Conservation (phyloP, 192 early-diverging fungal genomes). For the Coemansia sp. region DNA sequence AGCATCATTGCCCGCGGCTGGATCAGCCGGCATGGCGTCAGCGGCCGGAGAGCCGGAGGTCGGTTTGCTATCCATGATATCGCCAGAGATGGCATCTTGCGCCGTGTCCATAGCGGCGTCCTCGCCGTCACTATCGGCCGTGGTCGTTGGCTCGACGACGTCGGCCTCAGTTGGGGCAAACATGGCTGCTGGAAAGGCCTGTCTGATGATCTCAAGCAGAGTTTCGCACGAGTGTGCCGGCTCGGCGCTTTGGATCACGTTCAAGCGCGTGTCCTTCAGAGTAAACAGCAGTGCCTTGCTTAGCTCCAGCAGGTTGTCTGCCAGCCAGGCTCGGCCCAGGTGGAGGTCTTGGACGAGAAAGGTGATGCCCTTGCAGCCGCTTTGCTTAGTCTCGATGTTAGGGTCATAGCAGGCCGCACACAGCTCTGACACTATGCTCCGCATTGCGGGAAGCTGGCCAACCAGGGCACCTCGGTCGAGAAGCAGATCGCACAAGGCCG, state of each 20-base stretch:
- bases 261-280: constrained; percentile 77
- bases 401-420: constrained; percentile 92
- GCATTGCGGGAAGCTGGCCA: constrained; percentile 50
- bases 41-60: not conserved
- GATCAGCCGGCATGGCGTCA: not conserved
- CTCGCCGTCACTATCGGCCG: constrained; percentile 14
- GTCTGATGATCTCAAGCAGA: constrained; percentile 38
- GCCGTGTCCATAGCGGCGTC: not conserved
- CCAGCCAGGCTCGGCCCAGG: constrained; percentile 88
- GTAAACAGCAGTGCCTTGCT: constrained; percentile 92
- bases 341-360: constrained; percentile 81
- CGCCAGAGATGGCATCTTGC: not conserved
- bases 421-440: constrained; percentile 76
- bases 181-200: constrained; percentile 34
- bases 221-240: constrained; percentile 31
- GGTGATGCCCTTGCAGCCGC: constrained; percentile 89
- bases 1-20: not conserved
- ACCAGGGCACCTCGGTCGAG: constrained; percentile 15
- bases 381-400: constrained; percentile 84
- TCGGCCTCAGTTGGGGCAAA: constrained; percentile 34
- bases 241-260: constrained; percentile 16
- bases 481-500: constrained; percentile 19
- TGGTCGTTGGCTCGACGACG: constrained; percentile 30
- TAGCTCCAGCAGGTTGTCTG: constrained; percentile 94
- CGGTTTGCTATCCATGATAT: not conserved